Evolutionary conservation across 2,329 filamentous ascomycete genomes (phyloP).

Genomic region (Trichophyton schoenleinii): DNA sequence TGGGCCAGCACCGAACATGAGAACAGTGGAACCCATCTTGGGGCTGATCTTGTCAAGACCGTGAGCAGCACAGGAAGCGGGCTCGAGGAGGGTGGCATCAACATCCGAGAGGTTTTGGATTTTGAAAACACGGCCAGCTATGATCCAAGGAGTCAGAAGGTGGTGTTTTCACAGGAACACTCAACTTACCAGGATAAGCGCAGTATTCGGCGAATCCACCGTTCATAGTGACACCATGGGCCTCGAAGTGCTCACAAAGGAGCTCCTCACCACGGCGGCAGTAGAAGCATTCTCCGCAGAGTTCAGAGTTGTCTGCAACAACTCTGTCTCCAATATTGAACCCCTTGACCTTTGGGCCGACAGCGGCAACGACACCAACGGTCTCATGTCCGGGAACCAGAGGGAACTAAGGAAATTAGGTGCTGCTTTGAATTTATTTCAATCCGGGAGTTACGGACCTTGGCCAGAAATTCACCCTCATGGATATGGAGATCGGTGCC

Average conservation of each 20-base stretch:
- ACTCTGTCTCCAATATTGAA: conserved; percentile 53
- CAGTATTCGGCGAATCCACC: conserved; percentile 63
- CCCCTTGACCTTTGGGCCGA: conserved; percentile 46
- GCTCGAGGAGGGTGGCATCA: conserved; percentile 56
- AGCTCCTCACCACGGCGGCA: conserved; percentile 56
- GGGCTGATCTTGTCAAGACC: conserved; percentile 55
- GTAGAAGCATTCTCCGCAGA: conserved; percentile 62
- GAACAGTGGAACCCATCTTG: conserved; percentile 50
- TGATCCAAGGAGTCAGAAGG: conserved; percentile 11
- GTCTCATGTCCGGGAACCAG: conserved; percentile 58
- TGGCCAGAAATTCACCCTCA: conserved; percentile 53
- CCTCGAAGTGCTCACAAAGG: conserved; percentile 57
- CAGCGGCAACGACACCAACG: conserved; percentile 50
- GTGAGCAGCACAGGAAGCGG: conserved; percentile 56
- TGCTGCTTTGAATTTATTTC: not conserved
- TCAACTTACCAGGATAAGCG: conserved; percentile 33
- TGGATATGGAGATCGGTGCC: conserved; percentile 44
- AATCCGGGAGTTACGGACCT: conserved; percentile 24
- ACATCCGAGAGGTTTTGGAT: conserved; percentile 53
- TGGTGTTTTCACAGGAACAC: too few species aligned
- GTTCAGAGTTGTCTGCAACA: conserved; percentile 43
- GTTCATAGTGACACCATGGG: conserved; percentile 47
- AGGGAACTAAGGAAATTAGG: conserved; percentile 40
- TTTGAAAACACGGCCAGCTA: conserved; percentile 48
- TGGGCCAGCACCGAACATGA: conserved; percentile 56